Conservation (phyloP, 176 grass and related monocot genomes). For the Oryza rufipogon region DNA sequence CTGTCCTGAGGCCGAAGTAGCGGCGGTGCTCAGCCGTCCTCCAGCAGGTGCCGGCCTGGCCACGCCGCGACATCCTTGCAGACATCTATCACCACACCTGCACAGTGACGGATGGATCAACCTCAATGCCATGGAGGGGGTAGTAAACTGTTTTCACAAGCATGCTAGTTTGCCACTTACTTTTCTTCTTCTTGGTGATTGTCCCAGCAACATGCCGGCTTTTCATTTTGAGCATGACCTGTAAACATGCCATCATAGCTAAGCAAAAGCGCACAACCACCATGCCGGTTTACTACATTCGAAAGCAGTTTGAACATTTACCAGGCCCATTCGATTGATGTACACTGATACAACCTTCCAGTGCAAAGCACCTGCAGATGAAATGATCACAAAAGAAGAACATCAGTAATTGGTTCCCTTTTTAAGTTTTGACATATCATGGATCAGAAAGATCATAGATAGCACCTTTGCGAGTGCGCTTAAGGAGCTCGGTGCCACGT, state of each 20-base stretch:
- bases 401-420: not conserved
- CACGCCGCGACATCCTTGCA: constrained; percentile 83
- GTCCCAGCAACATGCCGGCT: constrained; percentile 89
- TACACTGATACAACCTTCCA: constrained; percentile 95
- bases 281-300: not conserved
- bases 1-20: constrained; percentile 87
- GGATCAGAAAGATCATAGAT: not conserved
- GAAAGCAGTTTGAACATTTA: constrained; percentile 27
- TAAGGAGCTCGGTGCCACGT: constrained; percentile 88
- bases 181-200: constrained; percentile 98
- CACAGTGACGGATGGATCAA: constrained; percentile 5
- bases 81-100: constrained; percentile 86
- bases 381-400: constrained; percentile 10
- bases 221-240: constrained; percentile 96
- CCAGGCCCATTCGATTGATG: constrained; percentile 89
- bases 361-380: constrained; percentile 65
- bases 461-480: constrained; percentile 89
- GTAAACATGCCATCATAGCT: not conserved
- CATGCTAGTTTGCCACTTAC: constrained; percentile 36
- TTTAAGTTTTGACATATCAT: not conserved
- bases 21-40: constrained; percentile 87
- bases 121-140: not conserved
- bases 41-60: constrained; percentile 89
- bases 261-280: not conserved
- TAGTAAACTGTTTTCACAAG: not conserved